Percentiles rank a stretch among this genome's conserved stretches.
Evolutionary conservation across 805 yeast species (phyloP).

Genomic region (Kuraishia cidri): DNA sequence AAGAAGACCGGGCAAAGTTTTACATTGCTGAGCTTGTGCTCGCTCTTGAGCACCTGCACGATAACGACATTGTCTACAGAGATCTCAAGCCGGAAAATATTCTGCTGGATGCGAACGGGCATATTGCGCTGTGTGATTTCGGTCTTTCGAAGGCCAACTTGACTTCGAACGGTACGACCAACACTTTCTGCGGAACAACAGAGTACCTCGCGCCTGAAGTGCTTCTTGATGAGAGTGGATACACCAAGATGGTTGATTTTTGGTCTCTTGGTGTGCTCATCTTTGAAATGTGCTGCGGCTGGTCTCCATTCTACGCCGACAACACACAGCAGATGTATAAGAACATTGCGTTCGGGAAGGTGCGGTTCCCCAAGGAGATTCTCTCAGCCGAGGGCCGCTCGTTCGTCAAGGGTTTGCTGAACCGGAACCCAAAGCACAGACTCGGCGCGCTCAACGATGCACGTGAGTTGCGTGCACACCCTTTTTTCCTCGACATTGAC

Average conservation of each 20-base stretch:
- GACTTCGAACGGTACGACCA: constrained; percentile 79
- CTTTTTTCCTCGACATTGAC: constrained; percentile 85
- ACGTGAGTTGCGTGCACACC: constrained; percentile 83
- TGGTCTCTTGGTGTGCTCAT: constrained; percentile 97
- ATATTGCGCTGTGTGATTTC: constrained; percentile 94
- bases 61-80: constrained; percentile 91
- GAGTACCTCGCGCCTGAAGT: constrained; percentile 98
- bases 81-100: constrained; percentile 97
- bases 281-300: constrained; percentile 99
- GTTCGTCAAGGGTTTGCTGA: constrained; percentile 89
- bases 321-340: constrained; percentile 98
- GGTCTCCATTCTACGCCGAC: constrained; percentile 98
- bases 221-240: constrained; percentile 88
- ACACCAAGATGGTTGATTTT: constrained; percentile 97
- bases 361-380: constrained; percentile 93
- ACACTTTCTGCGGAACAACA: constrained; percentile 97
- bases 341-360: constrained; percentile 97
- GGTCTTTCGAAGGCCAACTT: constrained; percentile 93
- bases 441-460: constrained; percentile 91
- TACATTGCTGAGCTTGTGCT: constrained; percentile 93
- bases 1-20: constrained; percentile 91
- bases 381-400: constrained; percentile 88
- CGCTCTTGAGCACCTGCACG: constrained; percentile 91
- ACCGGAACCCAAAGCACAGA: constrained; percentile 93
- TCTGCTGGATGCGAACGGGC: constrained; percentile 91